Percentiles rank a stretch among this genome's conserved stretches.
Conservation (phyloP, 2,329 filamentous ascomycete species). For the Gliomastix tumulicola region DNA sequence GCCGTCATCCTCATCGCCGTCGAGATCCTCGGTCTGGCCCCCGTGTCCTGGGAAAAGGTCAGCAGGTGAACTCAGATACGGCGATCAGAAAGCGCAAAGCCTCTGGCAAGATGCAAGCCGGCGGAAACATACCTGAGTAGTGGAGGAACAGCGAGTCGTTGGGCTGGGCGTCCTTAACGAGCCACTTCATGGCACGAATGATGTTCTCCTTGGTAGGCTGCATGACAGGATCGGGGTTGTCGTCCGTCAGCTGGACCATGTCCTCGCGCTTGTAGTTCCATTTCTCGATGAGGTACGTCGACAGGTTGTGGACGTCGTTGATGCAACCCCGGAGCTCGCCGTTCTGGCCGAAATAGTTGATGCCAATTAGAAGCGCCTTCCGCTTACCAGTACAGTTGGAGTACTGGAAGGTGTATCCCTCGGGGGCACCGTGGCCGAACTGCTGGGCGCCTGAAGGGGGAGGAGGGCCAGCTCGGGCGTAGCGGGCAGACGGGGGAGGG, state of each 20-base stretch:
- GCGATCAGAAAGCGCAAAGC: too few relatives aligned
- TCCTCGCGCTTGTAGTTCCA: constrained; percentile 71
- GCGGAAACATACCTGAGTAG: constrained; percentile 60
- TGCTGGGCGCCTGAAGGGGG: constrained; percentile 44
- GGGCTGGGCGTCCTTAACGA: constrained; percentile 62
- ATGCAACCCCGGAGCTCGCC: constrained; percentile 71
- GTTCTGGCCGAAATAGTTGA: constrained; percentile 72
- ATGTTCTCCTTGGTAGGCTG: constrained; percentile 73
- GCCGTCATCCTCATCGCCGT: constrained; percentile 73
- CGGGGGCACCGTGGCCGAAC: constrained; percentile 63
- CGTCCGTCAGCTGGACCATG: constrained; percentile 74
- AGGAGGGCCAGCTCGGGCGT: constrained; percentile 25
- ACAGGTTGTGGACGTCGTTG: constrained; percentile 76
- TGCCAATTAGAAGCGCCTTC: constrained; percentile 70
- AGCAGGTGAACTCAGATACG: too few relatives aligned
- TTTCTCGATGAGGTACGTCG: constrained; percentile 58
- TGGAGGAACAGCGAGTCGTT: constrained; percentile 75
- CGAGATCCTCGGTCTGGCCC: constrained; percentile 65
- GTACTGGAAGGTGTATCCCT: constrained; percentile 67
- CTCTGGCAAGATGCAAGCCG: too few relatives aligned
- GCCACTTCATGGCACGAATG: constrained; percentile 67
- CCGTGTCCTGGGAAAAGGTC: constrained; percentile 61
- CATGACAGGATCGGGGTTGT: constrained; percentile 62
- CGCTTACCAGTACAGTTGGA: constrained; percentile 66
- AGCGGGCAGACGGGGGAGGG: constrained; percentile 13